phyloP scores from a whole-genome alignment of 306 rosid genomes.

The Psophocarpus tetragonolobus region DNA sequence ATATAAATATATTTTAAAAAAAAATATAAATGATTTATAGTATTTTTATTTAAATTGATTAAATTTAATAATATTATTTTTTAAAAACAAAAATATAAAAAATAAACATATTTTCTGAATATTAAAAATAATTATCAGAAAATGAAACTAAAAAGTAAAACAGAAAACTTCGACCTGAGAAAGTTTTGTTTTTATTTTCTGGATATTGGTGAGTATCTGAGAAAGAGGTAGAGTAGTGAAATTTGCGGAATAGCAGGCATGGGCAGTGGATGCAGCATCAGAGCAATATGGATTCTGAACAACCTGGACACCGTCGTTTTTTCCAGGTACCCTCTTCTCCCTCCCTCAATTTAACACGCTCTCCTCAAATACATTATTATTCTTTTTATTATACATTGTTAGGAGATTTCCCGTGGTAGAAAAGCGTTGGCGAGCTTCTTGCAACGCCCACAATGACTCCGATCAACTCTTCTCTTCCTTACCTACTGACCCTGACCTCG shows the following conservation, averaged over 20 bases:
- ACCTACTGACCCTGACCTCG: conserved; percentile 67
- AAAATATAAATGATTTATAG: no score
- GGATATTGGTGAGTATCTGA: no score
- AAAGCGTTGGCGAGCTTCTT: conserved; percentile 83
- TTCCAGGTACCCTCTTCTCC: conserved; percentile 54
- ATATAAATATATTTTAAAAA: no score
- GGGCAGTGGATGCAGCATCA: conserved; percentile 73
- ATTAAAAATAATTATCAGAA: no score
- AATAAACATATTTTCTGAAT: no score
- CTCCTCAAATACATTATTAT: conserved; percentile 14
- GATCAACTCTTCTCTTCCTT: conserved; percentile 44
- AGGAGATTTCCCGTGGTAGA: conserved; percentile 96
- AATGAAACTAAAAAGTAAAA: no score
- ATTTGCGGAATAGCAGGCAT: conserved; percentile 53
- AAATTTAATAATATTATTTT: no score
- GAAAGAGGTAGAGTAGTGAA: no score
- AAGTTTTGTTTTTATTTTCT: no score
- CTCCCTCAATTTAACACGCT: not conserved
- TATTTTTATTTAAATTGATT: no score
- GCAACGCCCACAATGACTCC: conserved; percentile 41
- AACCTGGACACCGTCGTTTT: conserved; percentile 74
- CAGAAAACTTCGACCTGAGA: no score
- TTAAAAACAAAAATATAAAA: no score
- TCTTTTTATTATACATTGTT: not conserved
- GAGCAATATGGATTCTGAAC: conserved; percentile 97